Evolutionary conservation across 1,139 yeast genomes (phyloP).

Genomic region (Yamadazyma triangularis): DNA sequence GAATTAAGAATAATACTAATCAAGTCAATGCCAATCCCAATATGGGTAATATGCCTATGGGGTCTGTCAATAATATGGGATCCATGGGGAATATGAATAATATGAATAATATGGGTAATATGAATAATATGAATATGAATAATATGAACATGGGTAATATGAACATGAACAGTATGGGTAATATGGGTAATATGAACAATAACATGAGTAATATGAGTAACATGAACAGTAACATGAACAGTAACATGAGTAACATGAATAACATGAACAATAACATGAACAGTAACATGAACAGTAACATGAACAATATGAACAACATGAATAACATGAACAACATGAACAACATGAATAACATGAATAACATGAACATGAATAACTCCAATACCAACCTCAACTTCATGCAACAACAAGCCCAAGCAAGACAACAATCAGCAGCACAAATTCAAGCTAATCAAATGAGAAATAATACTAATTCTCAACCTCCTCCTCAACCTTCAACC

Average conservation of each 20-base stretch:
- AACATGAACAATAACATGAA: too few species aligned
- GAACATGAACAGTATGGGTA: conserved; percentile 1
- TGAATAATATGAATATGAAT: conserved; percentile 1
- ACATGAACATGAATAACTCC: conserved; percentile 7
- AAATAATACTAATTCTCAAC: conserved; percentile 4
- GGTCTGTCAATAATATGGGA: background rate
- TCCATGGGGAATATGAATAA: background rate
- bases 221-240: conserved; percentile 10
- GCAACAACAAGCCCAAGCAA: conserved; percentile 49
- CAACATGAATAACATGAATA: conserved; percentile 2
- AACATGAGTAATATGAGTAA: conserved; percentile 3
- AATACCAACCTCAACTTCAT: conserved; percentile 22
- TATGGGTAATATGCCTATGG: background rate
- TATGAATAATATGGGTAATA: conserved; percentile 1
- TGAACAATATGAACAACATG: background rate
- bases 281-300: conserved; percentile 1
- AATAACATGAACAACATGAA: conserved; percentile 3
- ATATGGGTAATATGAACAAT: conserved; percentile 2
- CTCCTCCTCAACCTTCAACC: conserved; percentile 3
- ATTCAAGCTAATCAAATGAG: conserved; percentile 23
- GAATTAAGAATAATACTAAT: conserved; percentile 10
- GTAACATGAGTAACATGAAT: conserved; percentile 3
- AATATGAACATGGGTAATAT: conserved; percentile 2
- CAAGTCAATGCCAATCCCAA: background rate
- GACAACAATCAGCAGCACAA: conserved; percentile 41